phyloP scores from a whole-genome alignment of 345 rosid species.

The Clausena lansium region DNA sequence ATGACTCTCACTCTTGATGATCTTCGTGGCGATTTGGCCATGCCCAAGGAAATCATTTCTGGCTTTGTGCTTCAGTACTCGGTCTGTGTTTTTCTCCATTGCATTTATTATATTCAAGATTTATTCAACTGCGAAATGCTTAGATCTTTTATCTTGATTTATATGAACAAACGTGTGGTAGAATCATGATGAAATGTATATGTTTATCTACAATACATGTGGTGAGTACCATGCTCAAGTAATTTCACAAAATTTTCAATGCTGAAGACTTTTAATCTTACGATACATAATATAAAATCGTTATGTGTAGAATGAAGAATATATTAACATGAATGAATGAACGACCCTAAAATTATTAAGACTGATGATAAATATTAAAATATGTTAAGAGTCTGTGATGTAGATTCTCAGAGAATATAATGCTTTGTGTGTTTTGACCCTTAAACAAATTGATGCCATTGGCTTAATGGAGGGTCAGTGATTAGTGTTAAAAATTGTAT shows the following conservation, averaged over 20 bases:
- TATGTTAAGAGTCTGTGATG: not conserved
- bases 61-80: constrained; percentile 85
- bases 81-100: constrained; percentile 37
- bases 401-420: not conserved
- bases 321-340: not conserved
- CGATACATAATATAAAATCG: not conserved
- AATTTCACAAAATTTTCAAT: no score
- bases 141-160: not conserved
- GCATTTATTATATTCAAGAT: not conserved
- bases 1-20: constrained; percentile 89
- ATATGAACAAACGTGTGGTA: not conserved
- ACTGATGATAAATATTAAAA: not conserved
- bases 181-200: no score
- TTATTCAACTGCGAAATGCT: not conserved
- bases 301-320: not conserved
- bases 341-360: not conserved
- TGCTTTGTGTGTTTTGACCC: not conserved
- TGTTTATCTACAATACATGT: no score
- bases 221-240: no score
- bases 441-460: not conserved
- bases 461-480: no score
- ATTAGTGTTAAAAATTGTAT: no score
- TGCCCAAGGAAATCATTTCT: constrained; percentile 78
- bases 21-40: constrained; percentile 71
- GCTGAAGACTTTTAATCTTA: not conserved